Base-by-base conservation (phyloP, 768 basidiomycete genomes). In the Tricholoma saponaceum region DNA sequence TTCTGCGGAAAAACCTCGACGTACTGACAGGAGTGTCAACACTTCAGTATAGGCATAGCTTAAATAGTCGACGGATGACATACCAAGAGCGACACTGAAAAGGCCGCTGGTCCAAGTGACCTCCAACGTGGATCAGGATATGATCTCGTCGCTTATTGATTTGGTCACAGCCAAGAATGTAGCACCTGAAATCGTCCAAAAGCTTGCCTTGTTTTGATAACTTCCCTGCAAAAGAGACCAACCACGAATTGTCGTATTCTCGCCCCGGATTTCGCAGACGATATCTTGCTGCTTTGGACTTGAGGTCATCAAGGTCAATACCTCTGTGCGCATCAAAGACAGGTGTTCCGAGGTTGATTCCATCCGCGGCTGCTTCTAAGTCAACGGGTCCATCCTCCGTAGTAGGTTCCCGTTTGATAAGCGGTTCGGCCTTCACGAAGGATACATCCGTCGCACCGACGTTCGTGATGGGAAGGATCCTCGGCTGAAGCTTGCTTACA, bases 61-160 rank as follows among this genome's bases (percentile, higher is more conserved):
- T 13, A 25, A 10, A n/a, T 14, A 18, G 20, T 3, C 2, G 3
- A 32, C 0, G 25, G 25, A 20, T 2, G 7, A 44, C 41, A 44
- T 30, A 88, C 88, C 88, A 90, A 62, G 79, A 66, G n/a, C 74
- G 63, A 61, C 88, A 90, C 49, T 77, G 73, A 68, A 84, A 89
- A 4, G 82, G 85, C 60, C 86, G 72, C 63, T 88, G 84, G 58
- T 86, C 83, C 52, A 90, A 76, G 65, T 90, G 88, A 16, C 84
- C 83, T 28, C 87, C 86, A 30, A 90, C 79, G 58, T 90, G 88
- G 35, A 87, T 86, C 28, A 88, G 67, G 59, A 90, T 90, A 60
- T 90, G 88, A 65, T 90, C 88, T 55, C 84, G 75, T 56, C 88
- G 77, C 69, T 85, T 89, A 74, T 90, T 90, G 55, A 72, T 76